Conservation (phyloP, 192 early-diverging fungal genomes). For the Podila clonocystis region DNA sequence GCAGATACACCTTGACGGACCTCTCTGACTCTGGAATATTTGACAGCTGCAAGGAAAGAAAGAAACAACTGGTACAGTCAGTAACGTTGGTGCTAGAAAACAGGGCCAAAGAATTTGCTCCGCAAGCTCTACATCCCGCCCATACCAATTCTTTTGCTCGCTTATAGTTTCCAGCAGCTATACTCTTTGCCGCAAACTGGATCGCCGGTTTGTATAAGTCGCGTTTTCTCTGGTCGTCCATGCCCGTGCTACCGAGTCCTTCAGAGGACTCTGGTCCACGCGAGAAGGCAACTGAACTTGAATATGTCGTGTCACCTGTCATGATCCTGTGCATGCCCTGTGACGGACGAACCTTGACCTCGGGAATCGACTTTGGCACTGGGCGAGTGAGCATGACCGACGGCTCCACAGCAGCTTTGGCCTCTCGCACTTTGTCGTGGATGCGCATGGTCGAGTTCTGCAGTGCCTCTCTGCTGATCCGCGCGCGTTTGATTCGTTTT, state of each 20-base stretch:
- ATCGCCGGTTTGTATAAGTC: no score
- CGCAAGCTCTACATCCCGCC: not conserved
- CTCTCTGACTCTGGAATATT: conserved; percentile 17
- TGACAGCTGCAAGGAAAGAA: conserved; percentile 7
- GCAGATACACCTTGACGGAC: conserved; percentile 13
- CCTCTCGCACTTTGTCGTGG: not conserved
- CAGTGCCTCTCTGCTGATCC: not conserved
- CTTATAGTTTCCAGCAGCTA: not conserved
- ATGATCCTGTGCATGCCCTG: not conserved
- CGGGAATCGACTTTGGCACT: not conserved
- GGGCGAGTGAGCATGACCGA: not conserved
- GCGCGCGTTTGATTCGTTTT: not conserved
- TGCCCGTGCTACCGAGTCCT: no score
- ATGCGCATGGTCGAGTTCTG: not conserved
- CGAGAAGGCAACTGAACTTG: not conserved
- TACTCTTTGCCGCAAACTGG: not conserved
- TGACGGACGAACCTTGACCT: not conserved
- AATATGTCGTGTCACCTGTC: not conserved
- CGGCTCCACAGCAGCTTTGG: not conserved
- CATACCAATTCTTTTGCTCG: not conserved
- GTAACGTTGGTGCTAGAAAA: not conserved
- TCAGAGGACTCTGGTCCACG: not conserved
- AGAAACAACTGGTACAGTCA: not conserved
- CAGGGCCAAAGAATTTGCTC: not conserved
- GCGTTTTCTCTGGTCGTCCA: no score